Percentiles rank a stretch among this genome's conserved stretches.
Evolutionary conservation across 192 early-diverging fungal genomes (phyloP).

Genomic region (Linnemannia hyalina): DNA sequence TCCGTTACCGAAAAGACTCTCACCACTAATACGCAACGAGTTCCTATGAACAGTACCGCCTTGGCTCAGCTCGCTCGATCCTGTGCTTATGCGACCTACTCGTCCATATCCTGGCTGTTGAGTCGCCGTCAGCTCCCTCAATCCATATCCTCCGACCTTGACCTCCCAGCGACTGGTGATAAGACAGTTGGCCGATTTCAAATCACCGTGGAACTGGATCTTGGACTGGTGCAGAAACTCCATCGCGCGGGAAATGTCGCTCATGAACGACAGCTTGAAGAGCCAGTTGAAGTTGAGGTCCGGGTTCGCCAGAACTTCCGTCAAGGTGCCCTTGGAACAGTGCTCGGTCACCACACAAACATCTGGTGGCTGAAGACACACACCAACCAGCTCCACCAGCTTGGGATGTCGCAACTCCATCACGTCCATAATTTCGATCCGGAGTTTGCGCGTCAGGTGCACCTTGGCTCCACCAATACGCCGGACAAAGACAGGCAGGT

Average conservation of each 20-base stretch:
- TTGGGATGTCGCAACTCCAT: constrained; percentile 59
- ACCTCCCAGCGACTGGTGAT: constrained; percentile 63
- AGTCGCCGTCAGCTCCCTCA: constrained; percentile 36
- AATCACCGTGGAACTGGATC: constrained; percentile 53
- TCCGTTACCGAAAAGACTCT: constrained; percentile 14
- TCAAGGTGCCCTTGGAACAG: constrained; percentile 60
- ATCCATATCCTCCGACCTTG: constrained; percentile 60
- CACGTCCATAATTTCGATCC: constrained; percentile 54
- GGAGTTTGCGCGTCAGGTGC: constrained; percentile 32
- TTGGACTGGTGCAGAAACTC: constrained; percentile 61
- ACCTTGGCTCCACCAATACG: constrained; percentile 44
- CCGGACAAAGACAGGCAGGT: constrained; percentile 53
- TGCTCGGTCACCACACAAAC: constrained; percentile 60
- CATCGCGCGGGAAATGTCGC: constrained; percentile 60
- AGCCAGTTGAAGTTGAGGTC: constrained; percentile 61
- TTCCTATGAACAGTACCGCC: constrained; percentile 4
- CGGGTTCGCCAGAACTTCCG: constrained; percentile 55
- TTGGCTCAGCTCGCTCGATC: not conserved
- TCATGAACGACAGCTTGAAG: constrained; percentile 62
- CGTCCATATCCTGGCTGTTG: constrained; percentile 31
- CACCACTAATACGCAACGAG: constrained; percentile 18
- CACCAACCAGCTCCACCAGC: constrained; percentile 56
- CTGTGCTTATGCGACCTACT: not conserved
- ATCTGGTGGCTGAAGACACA: constrained; percentile 54
- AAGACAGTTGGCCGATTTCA: constrained; percentile 54